Evolutionary conservation across 192 early-diverging fungal species (phyloP).

Genomic region (Spizellomyces punctatus): DNA sequence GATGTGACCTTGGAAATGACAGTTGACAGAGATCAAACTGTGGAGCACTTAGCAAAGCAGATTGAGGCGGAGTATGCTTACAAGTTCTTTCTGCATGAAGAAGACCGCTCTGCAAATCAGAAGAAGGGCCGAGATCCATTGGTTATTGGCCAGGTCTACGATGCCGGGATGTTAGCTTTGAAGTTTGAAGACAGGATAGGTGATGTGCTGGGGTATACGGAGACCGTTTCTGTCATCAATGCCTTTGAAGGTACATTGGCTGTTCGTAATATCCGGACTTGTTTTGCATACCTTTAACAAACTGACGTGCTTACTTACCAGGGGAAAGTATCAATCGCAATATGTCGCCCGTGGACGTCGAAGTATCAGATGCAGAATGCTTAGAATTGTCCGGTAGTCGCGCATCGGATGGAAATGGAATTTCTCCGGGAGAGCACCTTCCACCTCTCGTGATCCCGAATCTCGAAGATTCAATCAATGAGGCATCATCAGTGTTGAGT

Average conservation of each 20-base stretch:
- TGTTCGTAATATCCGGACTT: no score
- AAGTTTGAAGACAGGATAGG: conserved; percentile 36
- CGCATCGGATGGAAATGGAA: neutral
- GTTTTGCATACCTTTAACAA: no score
- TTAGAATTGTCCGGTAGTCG: conserved; percentile 1
- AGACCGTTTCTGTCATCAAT: conserved; percentile 34
- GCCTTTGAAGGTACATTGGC: conserved; percentile 31
- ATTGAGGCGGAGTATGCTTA: conserved; percentile 75
- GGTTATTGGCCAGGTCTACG: conserved; percentile 44
- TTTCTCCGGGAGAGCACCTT: neutral
- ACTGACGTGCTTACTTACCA: neutral
- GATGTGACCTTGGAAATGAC: conserved; percentile 22
- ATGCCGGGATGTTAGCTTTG: conserved; percentile 43
- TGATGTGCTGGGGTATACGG: conserved; percentile 43
- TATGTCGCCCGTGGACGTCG: neutral
- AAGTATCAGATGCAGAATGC: neutral
- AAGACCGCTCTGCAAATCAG: conserved; percentile 31
- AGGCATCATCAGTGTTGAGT: neutral
- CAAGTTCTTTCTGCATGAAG: conserved; percentile 27
- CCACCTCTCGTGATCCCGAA: conserved; percentile 1
- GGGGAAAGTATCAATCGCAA: conserved; percentile 25
- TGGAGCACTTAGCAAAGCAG: conserved; percentile 65
- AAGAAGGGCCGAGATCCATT: conserved; percentile 29
- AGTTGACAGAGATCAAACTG: conserved; percentile 53
- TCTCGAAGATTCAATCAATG: conserved; percentile 6